Evolutionary conservation across 2,329 filamentous ascomycete species (phyloP), one percentile per base, ranked within the genome.

Genomic region (Acephala macrosclerotiorum): DNA sequence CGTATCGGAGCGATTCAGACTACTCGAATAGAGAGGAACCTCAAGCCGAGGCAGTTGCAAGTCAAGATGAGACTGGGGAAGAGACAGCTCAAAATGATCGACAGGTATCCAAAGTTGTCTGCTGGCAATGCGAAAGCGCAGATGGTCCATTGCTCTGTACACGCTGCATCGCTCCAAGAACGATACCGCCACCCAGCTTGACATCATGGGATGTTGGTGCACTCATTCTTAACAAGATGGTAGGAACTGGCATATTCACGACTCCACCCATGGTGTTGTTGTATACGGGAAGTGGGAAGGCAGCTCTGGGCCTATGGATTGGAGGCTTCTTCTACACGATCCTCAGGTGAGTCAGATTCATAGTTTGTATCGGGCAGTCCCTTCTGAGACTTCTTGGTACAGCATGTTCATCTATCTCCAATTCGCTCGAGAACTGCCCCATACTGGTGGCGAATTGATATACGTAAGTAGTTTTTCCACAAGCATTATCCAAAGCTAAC

Each of bases 211-310:
- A 49, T n/a, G 45, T 49, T 18, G 16, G 45, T 25, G 45, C 45
- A 9, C 20, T 49, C n/a, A 49, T 49, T 49, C 8, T n/a, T n/a
- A 49, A 49, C 45, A 49, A 49, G 45, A 49, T 49, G 45, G 18
- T 49, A n/a, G 45, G 45, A n/a, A 49, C 45, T n/a, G 45, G 45
- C 7, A 49, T 49, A 8, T 49, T n/a, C 45, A 49, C 45, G 7
- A n/a, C 45, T 49, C 45, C 45, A 9, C 45, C 45, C 7, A 7
- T 49, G 16, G 45, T 49, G 8, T 25, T 49, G 8, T 25, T 49
- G 16, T 49, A 9, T 7, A 49, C 45, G 20, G 20, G 45, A 25
- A 49, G 45, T 25, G 20, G 20, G 7, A 25, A 7, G 20, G 45
- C 16, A 49, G 45, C 45, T 8, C 7, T 49, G 8, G 8, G 45